Percentiles rank a stretch among this genome's conserved stretches.
Evolutionary conservation across 129 eudicot species (phyloP).

Genomic region (Silybum marianum): DNA sequence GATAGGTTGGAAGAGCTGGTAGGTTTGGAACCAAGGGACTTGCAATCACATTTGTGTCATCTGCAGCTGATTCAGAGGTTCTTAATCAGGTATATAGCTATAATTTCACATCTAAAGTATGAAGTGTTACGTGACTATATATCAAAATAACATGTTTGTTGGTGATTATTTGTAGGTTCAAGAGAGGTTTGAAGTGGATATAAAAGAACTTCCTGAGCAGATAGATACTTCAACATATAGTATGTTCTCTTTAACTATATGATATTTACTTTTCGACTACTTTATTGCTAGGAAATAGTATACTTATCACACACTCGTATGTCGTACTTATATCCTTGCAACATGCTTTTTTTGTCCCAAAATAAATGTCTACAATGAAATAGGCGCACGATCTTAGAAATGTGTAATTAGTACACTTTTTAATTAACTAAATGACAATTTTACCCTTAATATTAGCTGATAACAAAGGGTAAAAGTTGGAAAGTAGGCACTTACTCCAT

Average conservation of each 20-base stretch:
- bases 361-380: too few relatives aligned
- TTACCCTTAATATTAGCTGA: too few relatives aligned
- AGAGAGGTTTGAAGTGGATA: constrained; percentile 45
- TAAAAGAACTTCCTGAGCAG: constrained; percentile 83
- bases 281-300: neutral
- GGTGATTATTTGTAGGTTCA: constrained; percentile 30
- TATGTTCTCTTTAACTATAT: constrained; percentile 33
- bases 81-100: constrained; percentile 31
- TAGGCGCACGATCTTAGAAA: too few relatives aligned
- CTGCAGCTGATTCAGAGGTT: constrained; percentile 31
- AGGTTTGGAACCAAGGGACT: constrained; percentile 33
- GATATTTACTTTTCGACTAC: neutral
- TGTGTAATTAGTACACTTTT: too few relatives aligned
- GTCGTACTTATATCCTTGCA: too few relatives aligned
- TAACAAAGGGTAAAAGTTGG: too few relatives aligned
- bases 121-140: neutral
- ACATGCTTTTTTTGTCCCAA: too few relatives aligned
- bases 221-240: constrained; percentile 80
- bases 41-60: constrained; percentile 32
- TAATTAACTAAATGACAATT: too few relatives aligned
- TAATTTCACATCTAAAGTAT: neutral
- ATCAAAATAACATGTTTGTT: neutral
- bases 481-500: too few relatives aligned
- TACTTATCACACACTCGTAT: too few relatives aligned
- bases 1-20: constrained; percentile 31